These are phyloP conservation scores for Hymenoscyphus infarciens DNA, from an alignment of 2,329 filamentous ascomycete genomes.

Conservation along the genomic window DNA sequence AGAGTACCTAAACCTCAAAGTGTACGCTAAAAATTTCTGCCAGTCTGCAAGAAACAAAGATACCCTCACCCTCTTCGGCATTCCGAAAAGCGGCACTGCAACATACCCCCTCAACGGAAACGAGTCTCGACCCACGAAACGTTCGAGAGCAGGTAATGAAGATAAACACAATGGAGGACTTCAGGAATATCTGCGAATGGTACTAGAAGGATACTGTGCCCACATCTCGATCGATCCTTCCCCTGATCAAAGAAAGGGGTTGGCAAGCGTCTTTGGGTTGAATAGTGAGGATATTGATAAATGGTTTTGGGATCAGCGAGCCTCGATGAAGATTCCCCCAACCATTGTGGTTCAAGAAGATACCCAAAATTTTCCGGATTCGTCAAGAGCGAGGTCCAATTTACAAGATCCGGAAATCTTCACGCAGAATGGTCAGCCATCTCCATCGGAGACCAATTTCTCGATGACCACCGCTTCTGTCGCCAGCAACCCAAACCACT, in stretches of 20 bases:
- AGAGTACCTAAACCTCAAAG: neutral
- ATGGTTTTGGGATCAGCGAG: neutral
- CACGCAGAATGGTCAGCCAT: neutral
- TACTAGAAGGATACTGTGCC: neutral
- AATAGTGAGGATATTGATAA: neutral
- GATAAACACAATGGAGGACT: neutral
- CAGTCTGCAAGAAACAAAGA: neutral
- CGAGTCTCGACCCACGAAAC: neutral
- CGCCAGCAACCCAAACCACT: neutral
- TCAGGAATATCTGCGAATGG: neutral
- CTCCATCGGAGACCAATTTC: conserved; percentile 1
- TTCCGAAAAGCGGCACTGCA: neutral
- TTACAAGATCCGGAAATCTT: neutral
- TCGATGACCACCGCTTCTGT: neutral
- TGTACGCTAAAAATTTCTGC: neutral
- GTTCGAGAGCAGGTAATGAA: neutral
- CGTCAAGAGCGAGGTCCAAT: neutral
- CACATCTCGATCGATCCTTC: neutral
- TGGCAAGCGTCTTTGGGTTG: neutral
- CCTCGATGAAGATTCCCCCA: neutral
- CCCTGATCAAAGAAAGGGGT: neutral
- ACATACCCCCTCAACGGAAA: neutral
- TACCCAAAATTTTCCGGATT: neutral
- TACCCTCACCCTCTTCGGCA: neutral
- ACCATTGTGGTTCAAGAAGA: neutral